Base-by-base conservation (phyloP, 257 asterid species). In the Fraxinus anomala region DNA sequence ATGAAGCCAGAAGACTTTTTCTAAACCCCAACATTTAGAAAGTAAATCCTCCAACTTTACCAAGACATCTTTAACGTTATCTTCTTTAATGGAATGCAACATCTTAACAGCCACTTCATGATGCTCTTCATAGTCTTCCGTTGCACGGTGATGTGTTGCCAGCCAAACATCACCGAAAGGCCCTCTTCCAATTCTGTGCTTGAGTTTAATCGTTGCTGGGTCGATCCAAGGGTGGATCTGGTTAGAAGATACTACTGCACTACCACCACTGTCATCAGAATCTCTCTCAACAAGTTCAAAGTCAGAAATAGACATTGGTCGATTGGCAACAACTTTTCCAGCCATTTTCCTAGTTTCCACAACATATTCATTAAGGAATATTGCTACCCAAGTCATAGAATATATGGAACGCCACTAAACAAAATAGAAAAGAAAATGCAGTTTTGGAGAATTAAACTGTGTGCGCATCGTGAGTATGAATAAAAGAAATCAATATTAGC, bases 121-220 rank as follows among this genome's bases (percentile, higher is more conserved):
- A 80, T 87, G 87, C 87, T 87, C 91, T 3, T 88, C 92, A 65
- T 86, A 86, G 70, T 91, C 94, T 49, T 83, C 85, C 4, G 94
- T 83, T 21, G 82, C 47, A 51, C 83, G 87, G 72, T 89, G 92
- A 78, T 79, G 92, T 74, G 97, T 94, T 34, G 97, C 97, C 39
- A 94, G 82, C 98, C 98, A 92, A 78, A 91, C 89, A 65, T 92
- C 98, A 47, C 98, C 98, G 77, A 94, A 89, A 3, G 87, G 84
- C 66, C 98, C 98, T 85, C 93, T 85, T 68, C 97, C 97, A 30
- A 94, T 89, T 78, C 94, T 86, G 75, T 92, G 97, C 79, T 92
- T 83, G 74, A 91, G 94, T 83, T 88, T 92, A 76, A 94, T 82
- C 17, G 87, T 82, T 16, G 84, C 65, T 10, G 97, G 96, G 78